These are phyloP conservation scores for Colletotrichum costaricense DNA, from an alignment of 2,329 filamentous ascomycete species.

Conservation along the genomic window DNA sequence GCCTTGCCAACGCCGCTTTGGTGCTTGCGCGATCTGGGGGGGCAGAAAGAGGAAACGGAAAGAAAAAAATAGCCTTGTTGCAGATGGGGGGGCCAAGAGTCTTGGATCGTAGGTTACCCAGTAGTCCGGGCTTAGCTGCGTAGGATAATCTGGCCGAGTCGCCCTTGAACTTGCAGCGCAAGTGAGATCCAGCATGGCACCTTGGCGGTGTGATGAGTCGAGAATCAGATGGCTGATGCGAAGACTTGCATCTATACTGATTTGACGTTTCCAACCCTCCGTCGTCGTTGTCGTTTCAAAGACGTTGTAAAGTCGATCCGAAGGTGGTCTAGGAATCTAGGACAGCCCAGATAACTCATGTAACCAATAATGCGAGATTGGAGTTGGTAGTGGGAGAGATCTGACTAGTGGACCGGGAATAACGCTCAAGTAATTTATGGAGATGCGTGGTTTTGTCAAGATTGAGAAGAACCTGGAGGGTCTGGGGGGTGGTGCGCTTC, in stretches of 20 bases:
- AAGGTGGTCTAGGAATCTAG: background rate
- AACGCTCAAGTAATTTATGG: constrained; percentile 1
- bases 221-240: background rate
- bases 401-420: background rate
- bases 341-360: background rate
- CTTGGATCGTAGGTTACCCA: constrained; percentile 17
- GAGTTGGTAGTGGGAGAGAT: background rate
- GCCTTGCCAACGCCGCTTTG: constrained; percentile 4
- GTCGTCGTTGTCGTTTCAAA: background rate
- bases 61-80: constrained; percentile 1
- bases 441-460: constrained; percentile 8
- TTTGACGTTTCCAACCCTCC: background rate
- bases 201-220: constrained; percentile 33
- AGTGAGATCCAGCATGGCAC: constrained; percentile 28
- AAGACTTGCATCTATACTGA: background rate
- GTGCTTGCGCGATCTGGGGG: constrained; percentile 4
- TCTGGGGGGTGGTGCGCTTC: background rate
- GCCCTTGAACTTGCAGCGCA: constrained; percentile 21
- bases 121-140: constrained; percentile 11
- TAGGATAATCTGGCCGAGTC: constrained; percentile 27
- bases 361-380: background rate
- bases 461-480: background rate
- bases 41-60: constrained; percentile 15
- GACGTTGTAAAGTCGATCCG: background rate
- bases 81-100: constrained; percentile 32